Evolutionary conservation across 805 yeast species (phyloP), one percentile per base, ranked within the genome.

Genomic region (Nakazawaea pomicola): DNA sequence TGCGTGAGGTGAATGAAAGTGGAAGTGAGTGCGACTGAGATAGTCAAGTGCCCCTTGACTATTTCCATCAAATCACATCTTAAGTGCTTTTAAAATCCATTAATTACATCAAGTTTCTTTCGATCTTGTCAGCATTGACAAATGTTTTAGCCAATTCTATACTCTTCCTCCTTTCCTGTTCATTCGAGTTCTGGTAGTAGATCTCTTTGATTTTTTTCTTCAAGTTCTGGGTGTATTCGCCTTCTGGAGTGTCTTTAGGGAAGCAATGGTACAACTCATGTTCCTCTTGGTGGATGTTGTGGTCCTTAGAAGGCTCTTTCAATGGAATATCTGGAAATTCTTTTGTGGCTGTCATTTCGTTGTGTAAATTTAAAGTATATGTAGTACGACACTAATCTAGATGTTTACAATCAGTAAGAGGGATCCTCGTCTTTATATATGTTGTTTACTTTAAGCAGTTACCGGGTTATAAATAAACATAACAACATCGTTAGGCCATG

Each of bases 201-300:
- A 40, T 7, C n/a, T 34, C 24, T 19, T 40, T 40, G 12, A 34
- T 28, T 20, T 34, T 24, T n/a, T 29, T 35, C 12, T 30, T 40
- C 21, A 40, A 29, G 24, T 40, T 29, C 43, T 39, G 34, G n/a
- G 43, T 27, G 29, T 39, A 39, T 25, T 39, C 17, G 15, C 23
- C 38, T 21, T 39, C 38, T 4, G 34, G 36, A 5, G 43, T 20
- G 14, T 20, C 30, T 12, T 19, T 24, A 1, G 23, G n/a, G 3
- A 34, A 9, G 17, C 14, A 16, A 6, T 23, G 25, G 10, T 23
- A 10, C 25, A 23, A 23, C 25, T 18, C 21, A 8, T 31, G 12
- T 16, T 17, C 20, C 15, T 17, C 21, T 16, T 28, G n/a, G 14
- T 28, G 30, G 14, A 28, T 14, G 2, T 4, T n/a, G n/a, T n/a